phyloP scores from a whole-genome alignment of 2,329 filamentous ascomycete species.

The Cladosporium cucumerinum region DNA sequence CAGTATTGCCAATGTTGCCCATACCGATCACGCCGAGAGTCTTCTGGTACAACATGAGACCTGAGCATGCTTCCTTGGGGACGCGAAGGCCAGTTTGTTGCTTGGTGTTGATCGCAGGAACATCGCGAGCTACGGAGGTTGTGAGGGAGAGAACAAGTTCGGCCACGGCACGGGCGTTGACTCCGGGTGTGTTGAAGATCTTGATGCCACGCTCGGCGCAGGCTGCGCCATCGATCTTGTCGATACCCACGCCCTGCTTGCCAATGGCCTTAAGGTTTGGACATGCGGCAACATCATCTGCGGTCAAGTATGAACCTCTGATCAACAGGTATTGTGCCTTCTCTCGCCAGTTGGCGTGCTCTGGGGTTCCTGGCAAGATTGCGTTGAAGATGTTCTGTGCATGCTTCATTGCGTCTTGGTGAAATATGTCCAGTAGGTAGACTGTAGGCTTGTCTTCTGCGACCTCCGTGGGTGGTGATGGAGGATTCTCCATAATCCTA shows the following conservation, averaged over 20 bases:
- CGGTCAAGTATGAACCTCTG: slow-evolving; percentile 32
- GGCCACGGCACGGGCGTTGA: slow-evolving; percentile 38
- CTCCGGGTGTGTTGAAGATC: slow-evolving; percentile 49
- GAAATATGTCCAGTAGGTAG: slow-evolving; percentile 29
- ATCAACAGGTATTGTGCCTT: slow-evolving; percentile 43
- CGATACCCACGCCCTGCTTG: slow-evolving; percentile 49
- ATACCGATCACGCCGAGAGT: slow-evolving; percentile 39
- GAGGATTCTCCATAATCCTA: slow-evolving; percentile 2
- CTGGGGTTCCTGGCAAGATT: slow-evolving; percentile 36
- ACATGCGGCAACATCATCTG: slow-evolving; percentile 25
- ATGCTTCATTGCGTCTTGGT: slow-evolving; percentile 28
- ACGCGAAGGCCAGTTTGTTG: slow-evolving; percentile 28
- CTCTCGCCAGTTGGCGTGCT: slow-evolving; percentile 40
- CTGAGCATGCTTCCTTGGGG: slow-evolving; percentile 43
- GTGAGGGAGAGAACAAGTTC: slow-evolving; percentile 35
- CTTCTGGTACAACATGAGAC: slow-evolving; percentile 35
- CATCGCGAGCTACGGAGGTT: slow-evolving; percentile 29
- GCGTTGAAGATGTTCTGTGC: slow-evolving; percentile 41
- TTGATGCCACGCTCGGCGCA: slow-evolving; percentile 40
- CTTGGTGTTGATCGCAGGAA: slow-evolving; percentile 31
- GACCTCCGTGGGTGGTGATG: slow-evolving; percentile 1
- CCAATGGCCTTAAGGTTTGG: slow-evolving; percentile 41
- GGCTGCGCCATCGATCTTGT: slow-evolving; percentile 45
- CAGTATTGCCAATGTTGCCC: slow-evolving; percentile 36
- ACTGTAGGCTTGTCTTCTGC: slow-evolving; percentile 18